A percentile compares a stretch with the other conserved stretches of the same genome.
phyloP scores from a whole-genome alignment of 805 yeast species.

The Kluyveromyces dobzhanskii region DNA sequence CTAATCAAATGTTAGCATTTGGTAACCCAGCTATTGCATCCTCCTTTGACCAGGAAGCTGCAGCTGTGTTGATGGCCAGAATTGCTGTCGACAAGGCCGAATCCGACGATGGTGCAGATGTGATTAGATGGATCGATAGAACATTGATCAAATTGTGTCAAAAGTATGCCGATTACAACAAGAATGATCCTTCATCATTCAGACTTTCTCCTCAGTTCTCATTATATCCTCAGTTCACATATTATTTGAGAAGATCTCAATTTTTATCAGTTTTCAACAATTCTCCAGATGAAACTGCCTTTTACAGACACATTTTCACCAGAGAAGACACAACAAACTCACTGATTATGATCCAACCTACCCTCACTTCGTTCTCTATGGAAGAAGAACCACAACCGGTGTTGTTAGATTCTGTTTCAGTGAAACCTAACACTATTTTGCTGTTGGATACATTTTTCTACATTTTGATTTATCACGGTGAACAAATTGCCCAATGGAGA shows the following conservation, averaged over 20 bases:
- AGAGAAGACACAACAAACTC: constrained; percentile 91
- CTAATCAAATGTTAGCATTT: constrained; percentile 42
- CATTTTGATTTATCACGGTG: constrained; percentile 91
- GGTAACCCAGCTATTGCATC: constrained; percentile 47
- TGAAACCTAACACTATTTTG: constrained; percentile 79
- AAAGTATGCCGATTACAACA: constrained; percentile 86
- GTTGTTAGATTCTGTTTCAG: constrained; percentile 83
- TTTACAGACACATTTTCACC: constrained; percentile 84
- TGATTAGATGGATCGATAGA: constrained; percentile 90
- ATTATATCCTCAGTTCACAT: constrained; percentile 91
- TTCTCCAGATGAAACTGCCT: constrained; percentile 98
- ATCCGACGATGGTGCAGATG: constrained; percentile 86
- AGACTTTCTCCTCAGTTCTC: constrained; percentile 76
- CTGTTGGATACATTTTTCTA: constrained; percentile 95
- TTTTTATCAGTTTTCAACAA: constrained; percentile 93
- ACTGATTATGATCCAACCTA: constrained; percentile 95
- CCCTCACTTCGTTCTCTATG: constrained; percentile 76
- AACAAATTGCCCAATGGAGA: constrained; percentile 93
- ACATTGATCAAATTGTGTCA: constrained; percentile 84
- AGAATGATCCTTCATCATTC: constrained; percentile 77
- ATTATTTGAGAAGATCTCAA: constrained; percentile 92
- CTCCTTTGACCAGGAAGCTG: constrained; percentile 97
- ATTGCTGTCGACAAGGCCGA: constrained; percentile 77
- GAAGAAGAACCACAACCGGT: constrained; percentile 88
- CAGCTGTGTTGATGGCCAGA: constrained; percentile 89